Base-by-base conservation (phyloP, 805 yeast genomes). In the Middelhovenomyces tepae region DNA sequence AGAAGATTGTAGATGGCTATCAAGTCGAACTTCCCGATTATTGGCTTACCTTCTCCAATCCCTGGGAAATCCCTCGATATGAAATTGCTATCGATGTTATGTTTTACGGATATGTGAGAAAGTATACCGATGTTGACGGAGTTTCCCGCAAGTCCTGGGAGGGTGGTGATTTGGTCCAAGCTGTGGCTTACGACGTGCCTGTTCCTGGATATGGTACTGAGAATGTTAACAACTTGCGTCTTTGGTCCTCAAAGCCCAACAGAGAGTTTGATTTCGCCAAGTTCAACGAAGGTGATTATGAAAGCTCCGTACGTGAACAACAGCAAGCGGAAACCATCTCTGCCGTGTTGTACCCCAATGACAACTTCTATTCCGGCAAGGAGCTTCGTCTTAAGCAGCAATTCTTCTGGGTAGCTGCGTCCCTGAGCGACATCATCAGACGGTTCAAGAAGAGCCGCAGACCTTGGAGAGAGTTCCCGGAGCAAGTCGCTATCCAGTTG, bases 371-470 rank as follows among this genome's bases (percentile, higher is more conserved):
- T 51, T 71, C 75, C 44, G 96, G 96, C 49, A 86, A 87, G 60
- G 94, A 84, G 56, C 69, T 86, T 53, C 75, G 96, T 55, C 72
- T 86, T 58, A 87, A 87, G 60, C 96, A 86, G 64, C 96, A 86
- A 60, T 87, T 85, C 60, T 87, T 86, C 62, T 86, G 96, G 96
- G 95, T 87, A 34, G 78, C 94, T 32, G 95, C 96, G 21, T 83
- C 95, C 10, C 69, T 87, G 46, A 85, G 81, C 50, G 96, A 86
- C 57, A 86, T 86, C 46, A 74, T 86, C 27, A 78, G 96, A 54
- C 73, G 96, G 51, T 86, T 81, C 63, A 78, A 85, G 59, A 87
- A 87, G 62, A 57, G 76, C 35, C 70, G 70, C 47, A 68, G 74
- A 48, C 71, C 85, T 29, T 86, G 95, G 94, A 51, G 67, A 22